Percentiles rank a stretch among this genome's conserved stretches.
Evolutionary conservation across 176 grass and related monocot genomes (phyloP).

Genomic region (Chrysopogon serrulatus): DNA sequence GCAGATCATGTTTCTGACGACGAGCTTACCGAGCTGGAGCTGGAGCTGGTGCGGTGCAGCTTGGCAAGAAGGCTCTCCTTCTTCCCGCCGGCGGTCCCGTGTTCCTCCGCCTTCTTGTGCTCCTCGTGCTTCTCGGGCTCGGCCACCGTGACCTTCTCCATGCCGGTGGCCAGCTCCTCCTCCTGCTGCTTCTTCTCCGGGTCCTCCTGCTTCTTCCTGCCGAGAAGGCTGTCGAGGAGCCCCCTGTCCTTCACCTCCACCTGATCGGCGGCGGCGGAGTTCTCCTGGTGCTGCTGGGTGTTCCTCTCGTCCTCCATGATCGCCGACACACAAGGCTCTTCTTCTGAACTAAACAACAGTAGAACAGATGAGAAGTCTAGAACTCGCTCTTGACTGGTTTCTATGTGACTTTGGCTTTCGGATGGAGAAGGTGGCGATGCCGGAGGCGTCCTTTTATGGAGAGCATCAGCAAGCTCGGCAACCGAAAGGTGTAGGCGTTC

Average conservation of each 20-base stretch:
- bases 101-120: constrained; percentile 31
- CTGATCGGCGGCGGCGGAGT: constrained; percentile 15
- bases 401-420: constrained; percentile 23
- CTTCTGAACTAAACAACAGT: neutral
- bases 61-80: constrained; percentile 72
- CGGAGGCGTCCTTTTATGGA: constrained; percentile 30
- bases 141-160: constrained; percentile 61
- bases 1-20: neutral
- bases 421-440: neutral
- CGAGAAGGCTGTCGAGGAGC: constrained; percentile 51
- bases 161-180: constrained; percentile 31
- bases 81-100: constrained; percentile 51
- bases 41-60: constrained; percentile 74
- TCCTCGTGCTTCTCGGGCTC: constrained; percentile 50
- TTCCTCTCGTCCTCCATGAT: constrained; percentile 72
- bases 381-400: constrained; percentile 16
- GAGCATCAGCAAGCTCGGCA: neutral
- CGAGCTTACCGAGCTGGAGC: constrained; percentile 81
- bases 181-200: constrained; percentile 47
- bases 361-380: neutral
- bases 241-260: constrained; percentile 73
- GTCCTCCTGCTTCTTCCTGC: constrained; percentile 45
- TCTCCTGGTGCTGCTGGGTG: constrained; percentile 36
- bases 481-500: neutral
- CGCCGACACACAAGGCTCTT: neutral